phyloP scores from a whole-genome alignment of 202 grass and related monocot genomes.

The Schoenoplectus triqueter region DNA sequence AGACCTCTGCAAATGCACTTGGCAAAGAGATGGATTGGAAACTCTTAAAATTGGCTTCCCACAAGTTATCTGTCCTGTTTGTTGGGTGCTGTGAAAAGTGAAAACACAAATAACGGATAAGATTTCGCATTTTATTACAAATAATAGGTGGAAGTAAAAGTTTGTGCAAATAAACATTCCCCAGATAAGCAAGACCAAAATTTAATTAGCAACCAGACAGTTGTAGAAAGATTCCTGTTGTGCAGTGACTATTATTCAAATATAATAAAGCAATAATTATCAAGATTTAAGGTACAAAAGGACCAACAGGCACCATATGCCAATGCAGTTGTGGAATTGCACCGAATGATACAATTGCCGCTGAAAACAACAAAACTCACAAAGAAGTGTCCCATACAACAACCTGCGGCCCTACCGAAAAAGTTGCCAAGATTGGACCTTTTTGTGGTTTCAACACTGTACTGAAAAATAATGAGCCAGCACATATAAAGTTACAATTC shows the following conservation, averaged over 20 bases:
- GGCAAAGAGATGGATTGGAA: conserved; percentile 67
- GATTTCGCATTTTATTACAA: conserved; percentile 14
- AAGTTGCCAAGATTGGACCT: not conserved
- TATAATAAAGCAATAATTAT: not conserved
- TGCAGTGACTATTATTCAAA: not conserved
- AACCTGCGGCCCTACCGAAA: not conserved
- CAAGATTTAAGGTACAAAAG: not conserved
- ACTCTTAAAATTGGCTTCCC: conserved; percentile 64
- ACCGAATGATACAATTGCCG: not conserved
- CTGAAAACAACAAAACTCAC: not conserved
- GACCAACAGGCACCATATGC: not conserved
- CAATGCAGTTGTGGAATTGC: not conserved
- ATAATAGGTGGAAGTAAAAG: not conserved
- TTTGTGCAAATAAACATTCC: not conserved
- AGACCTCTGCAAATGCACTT: conserved; percentile 60
- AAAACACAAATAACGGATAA: conserved; percentile 11
- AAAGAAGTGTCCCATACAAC: not conserved
- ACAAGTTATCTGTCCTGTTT: conserved; percentile 66
- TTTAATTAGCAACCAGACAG: not conserved
- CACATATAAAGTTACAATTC: not conserved
- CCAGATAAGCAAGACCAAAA: not conserved
- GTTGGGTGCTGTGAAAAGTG: conserved; percentile 48
- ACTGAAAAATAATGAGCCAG: not conserved
- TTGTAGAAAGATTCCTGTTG: not conserved
- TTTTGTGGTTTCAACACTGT: not conserved